Evolutionary conservation across 805 yeast species (phyloP), one percentile per base, ranked within the genome.

Genomic region (Scheffersomyces ergatensis): DNA sequence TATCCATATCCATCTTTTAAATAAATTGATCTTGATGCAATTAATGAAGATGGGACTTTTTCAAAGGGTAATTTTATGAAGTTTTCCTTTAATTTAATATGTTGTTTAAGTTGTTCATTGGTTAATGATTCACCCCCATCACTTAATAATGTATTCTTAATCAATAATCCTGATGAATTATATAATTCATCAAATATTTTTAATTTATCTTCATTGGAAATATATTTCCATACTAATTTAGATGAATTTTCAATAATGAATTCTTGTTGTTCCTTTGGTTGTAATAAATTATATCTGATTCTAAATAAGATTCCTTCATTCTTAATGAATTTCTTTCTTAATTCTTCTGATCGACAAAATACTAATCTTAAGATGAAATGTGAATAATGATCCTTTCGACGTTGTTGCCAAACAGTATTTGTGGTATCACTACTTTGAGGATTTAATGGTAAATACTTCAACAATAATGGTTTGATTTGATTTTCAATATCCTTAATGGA

Each of bases 21-120:
- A 47, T 73, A 82, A 2, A 89, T 88, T 33, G 77, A 78, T 41
- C 97, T 76, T n/a, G 77, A 67, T 11, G 85, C 78, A 1, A 93
- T 77, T 37, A 93, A 72, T 42, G 85, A 90, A 16, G 86, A 76
- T n/a, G n/a, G n/a, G 4, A 90, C 95, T 48, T 78, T 80, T 55
- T 88, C 95, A 67, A 90, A 92, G 2, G 95, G 95, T 36, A 93
- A 77, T 61, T 86, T 89, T 60, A 87, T 86, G 55, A 84, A 87
- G 40, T 70, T 72, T 51, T 87, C 95, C 37, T 68, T 74, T 36
- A 36, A 38, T 27, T 69, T 70, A 41, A 83, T 72, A 50, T 71
- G 82, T 18, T 62, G 67, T 48, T 60, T 72, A 43, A 78, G 55
- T 51, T 74, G 78, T 23, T 82, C 88, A 38, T 77, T 78, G 14